phyloP scores from a whole-genome alignment of 2,329 filamentous ascomycete genomes.

The Exophiala sp. region DNA sequence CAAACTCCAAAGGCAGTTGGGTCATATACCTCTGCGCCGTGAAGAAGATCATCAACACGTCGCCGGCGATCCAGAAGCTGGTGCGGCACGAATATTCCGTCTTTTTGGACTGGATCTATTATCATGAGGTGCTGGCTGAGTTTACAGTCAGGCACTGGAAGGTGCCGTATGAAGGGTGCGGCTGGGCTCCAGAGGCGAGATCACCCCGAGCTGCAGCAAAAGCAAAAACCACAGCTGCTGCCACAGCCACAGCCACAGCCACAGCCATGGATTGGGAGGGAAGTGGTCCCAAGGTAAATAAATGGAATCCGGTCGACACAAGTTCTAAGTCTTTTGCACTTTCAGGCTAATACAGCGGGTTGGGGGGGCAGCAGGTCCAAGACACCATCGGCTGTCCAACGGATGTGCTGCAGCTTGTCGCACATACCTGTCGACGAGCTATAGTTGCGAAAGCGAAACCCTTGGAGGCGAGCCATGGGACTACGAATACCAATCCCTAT shows the following conservation, averaged over 20 bases:
- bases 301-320: too few species aligned
- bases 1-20: constrained; percentile 20
- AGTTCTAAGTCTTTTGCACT: too few species aligned
- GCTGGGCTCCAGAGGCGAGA: constrained; percentile 12
- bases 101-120: constrained; percentile 23
- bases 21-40: constrained; percentile 18
- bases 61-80: constrained; percentile 18
- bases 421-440: constrained; percentile 18
- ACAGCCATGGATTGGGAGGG: too few species aligned
- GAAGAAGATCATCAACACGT: constrained; percentile 19
- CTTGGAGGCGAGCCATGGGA: constrained; percentile 10
- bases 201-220: constrained; percentile 14
- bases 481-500: too few species aligned
- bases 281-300: constrained; percentile 11
- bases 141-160: constrained; percentile 23
- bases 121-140: constrained; percentile 19
- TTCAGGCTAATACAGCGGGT: too few species aligned
- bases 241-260: too few species aligned
- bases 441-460: constrained; percentile 9
- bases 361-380: constrained; percentile 11
- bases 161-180: constrained; percentile 19
- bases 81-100: constrained; percentile 20
- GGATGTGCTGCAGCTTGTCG: constrained; percentile 18
- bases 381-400: constrained; percentile 19
- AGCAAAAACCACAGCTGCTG: too few species aligned